Conservation (phyloP, 2,329 filamentous ascomycete genomes). For the Microcyclosporella mali region DNA sequence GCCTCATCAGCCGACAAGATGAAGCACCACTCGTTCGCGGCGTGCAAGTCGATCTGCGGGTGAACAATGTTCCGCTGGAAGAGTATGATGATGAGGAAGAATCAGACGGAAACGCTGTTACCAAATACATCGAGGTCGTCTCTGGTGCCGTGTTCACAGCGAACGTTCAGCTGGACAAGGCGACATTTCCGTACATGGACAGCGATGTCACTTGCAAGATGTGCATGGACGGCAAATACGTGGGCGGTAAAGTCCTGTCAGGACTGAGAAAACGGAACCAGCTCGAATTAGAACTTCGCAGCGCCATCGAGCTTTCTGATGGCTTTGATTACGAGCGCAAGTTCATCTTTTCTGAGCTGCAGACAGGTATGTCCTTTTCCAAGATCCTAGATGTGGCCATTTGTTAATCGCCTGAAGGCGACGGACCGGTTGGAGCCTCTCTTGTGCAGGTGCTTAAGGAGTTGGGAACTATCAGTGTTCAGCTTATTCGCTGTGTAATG, state of each 20-base stretch:
- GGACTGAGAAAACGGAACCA: too few relatives aligned
- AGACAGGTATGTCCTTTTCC: conserved; percentile 15
- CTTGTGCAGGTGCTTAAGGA: conserved; percentile 6
- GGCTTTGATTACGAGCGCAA: neutral
- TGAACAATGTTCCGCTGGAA: conserved; percentile 4
- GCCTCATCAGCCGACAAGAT: too few relatives aligned
- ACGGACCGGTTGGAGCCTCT: conserved; percentile 4
- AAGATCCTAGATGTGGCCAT: neutral
- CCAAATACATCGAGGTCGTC: conserved; percentile 16
- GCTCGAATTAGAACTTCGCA: too few relatives aligned
- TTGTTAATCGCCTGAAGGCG: conserved; percentile 5
- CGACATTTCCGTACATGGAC: neutral
- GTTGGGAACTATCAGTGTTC: conserved; percentile 16
- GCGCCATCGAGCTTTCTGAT: neutral
- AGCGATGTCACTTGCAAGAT: conserved; percentile 6
- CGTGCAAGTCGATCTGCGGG: conserved; percentile 9
- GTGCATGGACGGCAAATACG: conserved; percentile 16
- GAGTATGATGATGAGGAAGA: conserved; percentile 13
- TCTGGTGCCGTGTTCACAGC: conserved; percentile 14
- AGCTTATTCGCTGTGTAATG: neutral
- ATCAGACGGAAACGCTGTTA: neutral
- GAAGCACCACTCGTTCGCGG: neutral
- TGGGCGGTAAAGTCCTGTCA: neutral
- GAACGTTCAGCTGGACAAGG: neutral
- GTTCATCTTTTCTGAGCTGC: conserved; percentile 15